Percentiles rank a stretch among this genome's conserved stretches.
phyloP scores from a whole-genome alignment of 257 asterid genomes.

The Cruciata laevipes region DNA sequence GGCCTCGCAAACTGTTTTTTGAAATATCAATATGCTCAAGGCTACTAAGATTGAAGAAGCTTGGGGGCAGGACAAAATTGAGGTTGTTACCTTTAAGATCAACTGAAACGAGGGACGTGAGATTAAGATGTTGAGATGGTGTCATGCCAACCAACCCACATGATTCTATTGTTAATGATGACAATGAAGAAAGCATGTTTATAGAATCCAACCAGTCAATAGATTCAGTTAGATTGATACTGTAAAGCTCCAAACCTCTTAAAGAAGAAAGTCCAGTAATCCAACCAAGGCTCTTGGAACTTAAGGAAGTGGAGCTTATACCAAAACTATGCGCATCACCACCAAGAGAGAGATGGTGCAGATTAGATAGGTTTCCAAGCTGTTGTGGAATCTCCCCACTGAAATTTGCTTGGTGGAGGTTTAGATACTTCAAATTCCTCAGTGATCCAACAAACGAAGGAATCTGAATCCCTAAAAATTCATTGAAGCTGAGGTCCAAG shows the following conservation, averaged over 20 bases:
- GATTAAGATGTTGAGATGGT: not conserved
- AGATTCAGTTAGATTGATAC: not conserved
- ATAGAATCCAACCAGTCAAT: conserved; percentile 13
- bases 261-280: conserved; percentile 11
- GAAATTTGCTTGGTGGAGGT: conserved; percentile 10
- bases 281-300: conserved; percentile 14
- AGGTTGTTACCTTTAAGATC: conserved; percentile 8
- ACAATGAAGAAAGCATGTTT: conserved; percentile 16
- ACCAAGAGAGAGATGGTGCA: conserved; percentile 5
- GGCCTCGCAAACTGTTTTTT: not conserved
- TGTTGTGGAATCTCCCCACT: not conserved
- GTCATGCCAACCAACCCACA: not conserved
- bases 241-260: conserved; percentile 10
- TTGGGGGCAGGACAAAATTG: not conserved
- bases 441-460: conserved; percentile 25
- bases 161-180: not conserved
- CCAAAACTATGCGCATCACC: too few relatives aligned
- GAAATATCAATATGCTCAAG: not conserved
- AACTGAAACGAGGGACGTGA: conserved; percentile 18
- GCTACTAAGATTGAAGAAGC: conserved; percentile 12
- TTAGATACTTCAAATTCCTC: conserved; percentile 16
- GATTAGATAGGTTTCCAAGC: conserved; percentile 21
- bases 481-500: not conserved
- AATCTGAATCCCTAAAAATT: conserved; percentile 11
- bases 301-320: not conserved